These are phyloP conservation scores for Aspergillus melleus DNA, from an alignment of 2,329 filamentous ascomycete genomes.

Conservation along the genomic window DNA sequence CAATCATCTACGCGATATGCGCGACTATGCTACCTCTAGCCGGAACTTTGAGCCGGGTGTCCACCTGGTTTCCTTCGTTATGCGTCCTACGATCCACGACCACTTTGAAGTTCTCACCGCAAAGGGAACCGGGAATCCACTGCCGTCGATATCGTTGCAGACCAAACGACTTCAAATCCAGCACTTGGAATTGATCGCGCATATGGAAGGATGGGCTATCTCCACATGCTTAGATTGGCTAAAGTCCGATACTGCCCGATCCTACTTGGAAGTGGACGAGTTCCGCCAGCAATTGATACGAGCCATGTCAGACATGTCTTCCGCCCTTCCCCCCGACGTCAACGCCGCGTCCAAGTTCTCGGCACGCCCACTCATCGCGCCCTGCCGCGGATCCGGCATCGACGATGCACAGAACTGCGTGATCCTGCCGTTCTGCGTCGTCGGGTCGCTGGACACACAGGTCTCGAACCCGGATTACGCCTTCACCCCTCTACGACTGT, in stretches of 20 bases:
- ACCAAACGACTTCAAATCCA: slow-evolving; percentile 54
- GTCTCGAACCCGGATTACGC: slow-evolving; percentile 54
- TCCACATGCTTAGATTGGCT: slow-evolving; percentile 38
- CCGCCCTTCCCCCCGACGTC: slow-evolving; percentile 44
- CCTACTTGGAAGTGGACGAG: slow-evolving; percentile 26
- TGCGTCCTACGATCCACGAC: slow-evolving; percentile 51
- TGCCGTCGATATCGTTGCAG: slow-evolving; percentile 61
- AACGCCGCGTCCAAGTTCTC: slow-evolving; percentile 38
- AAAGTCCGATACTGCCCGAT: slow-evolving; percentile 24
- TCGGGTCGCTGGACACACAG: slow-evolving; percentile 62
- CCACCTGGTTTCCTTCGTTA: slow-evolving; percentile 45
- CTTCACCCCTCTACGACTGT: slow-evolving; percentile 64
- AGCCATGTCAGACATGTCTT: slow-evolving; percentile 37
- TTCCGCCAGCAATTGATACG: slow-evolving; percentile 51
- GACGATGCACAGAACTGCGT: slow-evolving; percentile 43
- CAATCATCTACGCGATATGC: slow-evolving; percentile 64
- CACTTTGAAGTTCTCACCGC: slow-evolving; percentile 66
- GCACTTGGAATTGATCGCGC: slow-evolving; percentile 55
- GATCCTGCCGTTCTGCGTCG: slow-evolving; percentile 57
- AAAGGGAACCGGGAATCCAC: slow-evolving; percentile 56
- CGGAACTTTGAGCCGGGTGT: slow-evolving; percentile 38
- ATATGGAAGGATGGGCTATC: slow-evolving; percentile 44
- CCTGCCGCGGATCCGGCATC: slow-evolving; percentile 29
- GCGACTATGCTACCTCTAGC: slow-evolving; percentile 48
- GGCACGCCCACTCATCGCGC: slow-evolving; percentile 36